phyloP scores from a whole-genome alignment of 148 eudicot genomes.

The Dysphania ambrosioides region DNA sequence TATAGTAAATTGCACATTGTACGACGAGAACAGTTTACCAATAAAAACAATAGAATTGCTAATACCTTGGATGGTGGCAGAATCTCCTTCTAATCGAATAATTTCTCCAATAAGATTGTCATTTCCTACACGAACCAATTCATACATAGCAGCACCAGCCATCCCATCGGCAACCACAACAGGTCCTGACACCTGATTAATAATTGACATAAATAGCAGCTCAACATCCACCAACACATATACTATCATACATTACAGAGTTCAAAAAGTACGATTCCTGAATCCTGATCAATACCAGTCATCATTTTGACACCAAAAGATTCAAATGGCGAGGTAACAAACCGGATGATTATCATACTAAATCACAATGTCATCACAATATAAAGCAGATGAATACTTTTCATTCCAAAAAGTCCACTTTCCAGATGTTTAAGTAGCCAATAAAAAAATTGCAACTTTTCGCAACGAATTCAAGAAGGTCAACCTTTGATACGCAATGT shows the following conservation, averaged over 20 bases:
- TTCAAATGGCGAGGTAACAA: not conserved
- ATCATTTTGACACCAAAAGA: not conserved
- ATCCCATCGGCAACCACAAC: conserved; percentile 99
- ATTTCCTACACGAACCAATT: conserved; percentile 94
- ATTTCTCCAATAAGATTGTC: conserved; percentile 99
- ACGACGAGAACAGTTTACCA: not conserved
- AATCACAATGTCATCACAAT: conserved; percentile 1
- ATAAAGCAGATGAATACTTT: not conserved
- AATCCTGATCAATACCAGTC: conserved; percentile 3
- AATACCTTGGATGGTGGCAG: conserved; percentile 98
- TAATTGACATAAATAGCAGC: not conserved
- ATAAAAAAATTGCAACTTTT: too few species aligned
- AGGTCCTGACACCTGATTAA: conserved; percentile 86
- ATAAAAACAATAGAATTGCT: not conserved
- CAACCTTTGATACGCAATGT: not conserved
- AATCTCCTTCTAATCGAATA: conserved; percentile 96
- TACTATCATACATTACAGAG: not conserved
- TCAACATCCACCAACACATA: not conserved
- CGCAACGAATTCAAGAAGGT: not conserved
- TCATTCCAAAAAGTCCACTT: not conserved
- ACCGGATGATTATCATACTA: not conserved
- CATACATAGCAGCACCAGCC: conserved; percentile 99
- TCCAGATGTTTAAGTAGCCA: not conserved
- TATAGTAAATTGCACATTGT: not conserved
- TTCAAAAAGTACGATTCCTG: not conserved